Conservation (phyloP, 306 rosid species). For the cucumber (Cucumis sativus) region Cucumber_9930_V3 NC_026659.2:4134001-4134500, state of each 20-base stretch:
- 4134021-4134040: no score
- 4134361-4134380: not conserved
- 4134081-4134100: not conserved
- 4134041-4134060: no score
- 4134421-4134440: not conserved
- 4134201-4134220: not conserved
- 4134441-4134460: not conserved
- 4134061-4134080: not conserved
- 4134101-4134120: not conserved
- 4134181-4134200: not conserved
- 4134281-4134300: not conserved
- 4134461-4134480: not conserved
- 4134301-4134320: not conserved
- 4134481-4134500: no score
- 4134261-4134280: conserved; percentile 3
- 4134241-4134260: conserved; percentile 3
- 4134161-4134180: conserved; percentile 6
- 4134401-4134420: not conserved
- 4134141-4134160: not conserved
- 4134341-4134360: not conserved
- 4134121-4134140: not conserved
- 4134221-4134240: not conserved
- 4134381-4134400: not conserved
- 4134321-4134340: not conserved
- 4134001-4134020: no score